phyloP scores from a whole-genome alignment of 2,329 filamentous ascomycete genomes.

The Pseudogymnoascus sp. region DNA sequence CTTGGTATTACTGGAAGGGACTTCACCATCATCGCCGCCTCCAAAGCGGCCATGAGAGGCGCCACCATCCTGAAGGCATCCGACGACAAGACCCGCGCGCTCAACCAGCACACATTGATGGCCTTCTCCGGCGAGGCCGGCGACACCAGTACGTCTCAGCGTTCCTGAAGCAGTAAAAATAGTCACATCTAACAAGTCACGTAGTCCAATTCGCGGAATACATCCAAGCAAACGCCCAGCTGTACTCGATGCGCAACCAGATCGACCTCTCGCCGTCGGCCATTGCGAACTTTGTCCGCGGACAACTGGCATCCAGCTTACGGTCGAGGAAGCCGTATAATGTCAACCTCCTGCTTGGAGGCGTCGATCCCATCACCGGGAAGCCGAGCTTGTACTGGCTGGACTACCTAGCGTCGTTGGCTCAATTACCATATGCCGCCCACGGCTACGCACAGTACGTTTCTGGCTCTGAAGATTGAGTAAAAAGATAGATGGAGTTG shows the following conservation, averaged over 20 bases:
- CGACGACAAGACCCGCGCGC: slow-evolving; percentile 89
- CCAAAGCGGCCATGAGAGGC: slow-evolving; percentile 96
- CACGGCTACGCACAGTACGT: slow-evolving; percentile 94
- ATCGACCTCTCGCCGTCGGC: slow-evolving; percentile 83
- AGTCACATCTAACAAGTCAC: slow-evolving; percentile 10
- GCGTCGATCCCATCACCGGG: slow-evolving; percentile 83
- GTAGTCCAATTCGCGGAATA: slow-evolving; percentile 97
- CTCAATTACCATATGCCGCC: slow-evolving; percentile 85
- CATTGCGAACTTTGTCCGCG: slow-evolving; percentile 85
- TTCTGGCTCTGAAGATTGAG: background rate
- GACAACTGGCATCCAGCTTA: slow-evolving; percentile 83
- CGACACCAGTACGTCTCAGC: slow-evolving; percentile 63
- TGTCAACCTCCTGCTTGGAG: slow-evolving; percentile 91
- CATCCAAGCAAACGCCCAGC: slow-evolving; percentile 95
- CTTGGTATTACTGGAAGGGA: slow-evolving; percentile 98
- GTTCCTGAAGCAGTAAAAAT: background rate
- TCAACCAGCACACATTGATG: slow-evolving; percentile 93
- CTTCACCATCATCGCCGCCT: slow-evolving; percentile 95
- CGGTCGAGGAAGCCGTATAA: slow-evolving; percentile 91
- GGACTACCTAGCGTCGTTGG: slow-evolving; percentile 87
- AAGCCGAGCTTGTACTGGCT: slow-evolving; percentile 94
- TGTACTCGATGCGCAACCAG: slow-evolving; percentile 98
- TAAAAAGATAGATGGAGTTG: background rate
- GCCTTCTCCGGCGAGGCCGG: slow-evolving; percentile 94
- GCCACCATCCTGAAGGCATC: slow-evolving; percentile 88